Percentiles rank a stretch among this genome's conserved stretches.
Evolutionary conservation across 345 rosid species (phyloP).

Genomic region (Salix caprea): DNA sequence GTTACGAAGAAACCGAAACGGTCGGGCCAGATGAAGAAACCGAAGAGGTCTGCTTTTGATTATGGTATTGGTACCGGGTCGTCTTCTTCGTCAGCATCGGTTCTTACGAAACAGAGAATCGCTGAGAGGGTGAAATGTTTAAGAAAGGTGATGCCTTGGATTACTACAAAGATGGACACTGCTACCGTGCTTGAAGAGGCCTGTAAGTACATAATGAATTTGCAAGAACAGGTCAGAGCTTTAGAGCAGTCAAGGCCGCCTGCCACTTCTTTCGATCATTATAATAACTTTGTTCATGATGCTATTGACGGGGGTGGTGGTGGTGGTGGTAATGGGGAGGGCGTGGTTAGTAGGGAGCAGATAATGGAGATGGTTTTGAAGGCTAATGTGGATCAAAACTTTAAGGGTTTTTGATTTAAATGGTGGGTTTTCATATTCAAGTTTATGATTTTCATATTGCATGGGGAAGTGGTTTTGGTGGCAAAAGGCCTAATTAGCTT

Average conservation of each 20-base stretch:
- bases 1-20: neutral
- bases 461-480: neutral
- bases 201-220: slow-evolving; percentile 47
- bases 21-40: neutral
- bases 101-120: slow-evolving; percentile 23
- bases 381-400: neutral
- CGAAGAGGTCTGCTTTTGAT: neutral
- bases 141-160: slow-evolving; percentile 61
- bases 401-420: neutral
- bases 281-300: neutral
- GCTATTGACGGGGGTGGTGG: neutral
- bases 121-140: slow-evolving; percentile 44
- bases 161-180: slow-evolving; percentile 42
- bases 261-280: slow-evolving; percentile 11
- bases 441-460: neutral
- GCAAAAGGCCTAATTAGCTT: too few relatives aligned
- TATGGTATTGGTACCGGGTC: neutral
- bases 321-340: slow-evolving; percentile 2
- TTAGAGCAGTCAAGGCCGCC: slow-evolving; percentile 57
- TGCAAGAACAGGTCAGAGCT: slow-evolving; percentile 50
- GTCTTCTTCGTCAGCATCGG: neutral
- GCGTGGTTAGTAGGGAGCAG: slow-evolving; percentile 43
- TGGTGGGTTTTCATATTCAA: neutral
- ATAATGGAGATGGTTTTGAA: slow-evolving; percentile 38
- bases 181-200: slow-evolving; percentile 54